A percentile compares a stretch with the other conserved stretches of the same genome.
Evolutionary conservation across 1,139 yeast genomes (phyloP).

Genomic region (Suhomyces bribrorum): DNA sequence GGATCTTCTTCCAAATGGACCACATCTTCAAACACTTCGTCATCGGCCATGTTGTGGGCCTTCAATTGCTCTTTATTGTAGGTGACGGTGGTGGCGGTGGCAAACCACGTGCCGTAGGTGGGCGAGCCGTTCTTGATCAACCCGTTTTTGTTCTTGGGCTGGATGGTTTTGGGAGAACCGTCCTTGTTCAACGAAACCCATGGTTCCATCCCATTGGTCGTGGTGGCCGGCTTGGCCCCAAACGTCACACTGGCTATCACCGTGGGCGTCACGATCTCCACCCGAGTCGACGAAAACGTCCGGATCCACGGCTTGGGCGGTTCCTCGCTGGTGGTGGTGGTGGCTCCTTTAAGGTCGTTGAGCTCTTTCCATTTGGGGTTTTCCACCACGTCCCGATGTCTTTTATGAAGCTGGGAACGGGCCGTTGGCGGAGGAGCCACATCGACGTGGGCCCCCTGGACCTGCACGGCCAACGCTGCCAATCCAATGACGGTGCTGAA

Average conservation of each 20-base stretch:
- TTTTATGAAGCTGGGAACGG: conserved; percentile 22
- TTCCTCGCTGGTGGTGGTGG: conserved; percentile 12
- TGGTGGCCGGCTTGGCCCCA: conserved; percentile 67
- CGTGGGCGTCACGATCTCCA: conserved; percentile 76
- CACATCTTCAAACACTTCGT: conserved; percentile 57
- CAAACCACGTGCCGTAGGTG: conserved; percentile 74
- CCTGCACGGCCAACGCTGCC: conserved; percentile 7
- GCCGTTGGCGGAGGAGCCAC: conserved; percentile 5
- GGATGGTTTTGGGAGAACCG: conserved; percentile 79
- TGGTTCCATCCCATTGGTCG: conserved; percentile 70
- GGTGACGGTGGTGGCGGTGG: conserved; percentile 61
- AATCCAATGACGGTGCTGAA: conserved; percentile 7
- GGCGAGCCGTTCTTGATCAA: conserved; percentile 66
- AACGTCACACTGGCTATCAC: conserved; percentile 82
- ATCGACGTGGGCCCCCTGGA: conserved; percentile 5
- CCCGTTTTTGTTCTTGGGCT: conserved; percentile 74
- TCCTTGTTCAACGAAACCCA: conserved; percentile 79
- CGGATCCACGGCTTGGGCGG: conserved; percentile 70
- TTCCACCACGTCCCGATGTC: conserved; percentile 39
- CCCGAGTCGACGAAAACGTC: conserved; percentile 57
- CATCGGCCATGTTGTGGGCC: conserved; percentile 70
- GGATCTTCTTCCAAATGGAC: conserved; percentile 62
- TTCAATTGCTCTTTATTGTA: conserved; percentile 60
- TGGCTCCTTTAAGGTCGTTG: conserved; percentile 20
- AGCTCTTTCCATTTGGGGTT: conserved; percentile 43